Percentiles rank a stretch among this genome's conserved stretches.
phyloP scores from a whole-genome alignment of 495 filamentous ascomycete genomes.

The Lophium mytilinum region DNA sequence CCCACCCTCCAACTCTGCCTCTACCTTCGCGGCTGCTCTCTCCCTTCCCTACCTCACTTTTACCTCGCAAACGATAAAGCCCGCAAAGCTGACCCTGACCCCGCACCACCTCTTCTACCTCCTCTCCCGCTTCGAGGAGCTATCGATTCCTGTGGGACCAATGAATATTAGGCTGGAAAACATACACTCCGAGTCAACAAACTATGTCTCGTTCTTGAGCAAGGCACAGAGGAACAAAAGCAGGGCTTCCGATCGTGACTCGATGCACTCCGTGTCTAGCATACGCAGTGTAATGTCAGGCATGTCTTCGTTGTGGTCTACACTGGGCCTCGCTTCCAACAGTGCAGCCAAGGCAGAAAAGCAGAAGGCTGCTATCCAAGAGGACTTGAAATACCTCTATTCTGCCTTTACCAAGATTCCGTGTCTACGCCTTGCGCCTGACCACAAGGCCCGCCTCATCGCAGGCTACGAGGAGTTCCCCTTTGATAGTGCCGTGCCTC shows the following conservation, averaged over 20 bases:
- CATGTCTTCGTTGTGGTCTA: conserved; percentile 88
- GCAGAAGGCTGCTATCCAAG: conserved; percentile 73
- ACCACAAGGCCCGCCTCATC: conserved; percentile 81
- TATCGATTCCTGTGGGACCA: conserved; percentile 80
- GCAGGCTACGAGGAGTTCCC: conserved; percentile 95
- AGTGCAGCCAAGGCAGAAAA: conserved; percentile 72
- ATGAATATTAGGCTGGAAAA: conserved; percentile 96
- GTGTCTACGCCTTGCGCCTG: conserved; percentile 76
- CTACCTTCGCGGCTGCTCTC: conserved; percentile 67
- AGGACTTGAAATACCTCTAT: conserved; percentile 90
- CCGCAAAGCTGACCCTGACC: conserved; percentile 87
- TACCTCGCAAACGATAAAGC: conserved; percentile 73
- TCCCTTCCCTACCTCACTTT: conserved; percentile 80
- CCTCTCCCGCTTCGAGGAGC: conserved; percentile 85
- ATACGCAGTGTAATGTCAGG: conserved; percentile 95
- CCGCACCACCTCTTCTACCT: conserved; percentile 97
- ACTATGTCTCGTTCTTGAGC: conserved; percentile 93
- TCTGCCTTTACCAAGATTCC: conserved; percentile 98
- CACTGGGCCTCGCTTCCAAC: conserved; percentile 69
- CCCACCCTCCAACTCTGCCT: conserved; percentile 38
- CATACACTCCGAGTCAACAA: conserved; percentile 77
- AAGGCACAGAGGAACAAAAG: conserved; percentile 67
- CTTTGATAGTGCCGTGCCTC: conserved; percentile 93
- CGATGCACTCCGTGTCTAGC: conserved; percentile 91
- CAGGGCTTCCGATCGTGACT: conserved; percentile 73